Base-by-base conservation (phyloP, 2,329 filamentous ascomycete species). In the Pezicula carpinea region DNA sequence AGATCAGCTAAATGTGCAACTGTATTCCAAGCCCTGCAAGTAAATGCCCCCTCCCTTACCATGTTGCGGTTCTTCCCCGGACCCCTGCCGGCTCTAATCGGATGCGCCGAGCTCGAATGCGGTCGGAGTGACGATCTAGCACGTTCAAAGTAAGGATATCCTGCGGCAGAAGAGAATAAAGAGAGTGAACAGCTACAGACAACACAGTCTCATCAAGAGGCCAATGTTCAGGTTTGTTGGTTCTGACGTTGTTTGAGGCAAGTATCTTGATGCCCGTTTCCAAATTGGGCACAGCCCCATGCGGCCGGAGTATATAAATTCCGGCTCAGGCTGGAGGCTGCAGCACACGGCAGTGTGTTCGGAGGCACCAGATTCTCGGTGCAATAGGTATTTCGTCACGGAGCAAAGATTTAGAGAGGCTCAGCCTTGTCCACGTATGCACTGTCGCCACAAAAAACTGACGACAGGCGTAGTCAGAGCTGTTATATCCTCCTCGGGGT, bases 11-110 rank as follows among this genome's bases (percentile, higher is more conserved):
- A 23, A 23, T 38, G 21, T 22, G 34, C 21, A n/a, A n/a, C 39
- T n/a, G 18, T 35, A 14, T 11, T 15, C 18, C 11, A 8, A 19
- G 22, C 14, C 18, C 21, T 39, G 26, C 8, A 33, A 19, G 8
- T 10, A 21, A 22, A 14, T 14, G 13, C 15, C 15, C 6, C 58
- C 54, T 22, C 15, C 6, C 58, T 55, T 49, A 61, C 59, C 59
- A 62, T 62, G 10, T 48, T 57, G 54, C 44, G 50, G 44, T 44
- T 42, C 36, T 49, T 34, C 47, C 52, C 47, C 38, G 38, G 40
- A 21, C 39, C 23, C 43, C 39, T 34, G 36, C 35, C 19, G 34
- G 44, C 42, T 48, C 42, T 49, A 19, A 8, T 50, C 52, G 39
- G 46, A 51, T 54, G 51, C 53, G 53, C 54, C 53, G 46, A 43